phyloP scores from a whole-genome alignment of 495 filamentous ascomycete genomes.

The Lasiosphaeriaceae sp. region DNA sequence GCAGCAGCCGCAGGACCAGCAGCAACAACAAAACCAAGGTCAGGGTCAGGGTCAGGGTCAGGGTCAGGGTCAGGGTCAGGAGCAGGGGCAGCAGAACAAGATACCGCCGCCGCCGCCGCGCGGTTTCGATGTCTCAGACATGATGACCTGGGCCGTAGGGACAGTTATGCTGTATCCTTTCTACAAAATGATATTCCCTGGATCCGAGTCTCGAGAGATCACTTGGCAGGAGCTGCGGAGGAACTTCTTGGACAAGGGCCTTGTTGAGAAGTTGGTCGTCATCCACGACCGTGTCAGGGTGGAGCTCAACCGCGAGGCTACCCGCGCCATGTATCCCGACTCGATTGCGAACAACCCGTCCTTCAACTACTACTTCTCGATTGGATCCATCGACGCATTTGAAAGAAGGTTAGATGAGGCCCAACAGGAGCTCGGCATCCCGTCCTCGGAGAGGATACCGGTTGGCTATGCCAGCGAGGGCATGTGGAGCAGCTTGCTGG shows the following conservation, averaged over 20 bases:
- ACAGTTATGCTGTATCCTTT: conserved; percentile 17
- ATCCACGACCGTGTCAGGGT: conserved; percentile 72
- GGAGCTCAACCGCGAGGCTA: conserved; percentile 78
- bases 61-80: not conserved
- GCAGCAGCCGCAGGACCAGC: conserved; percentile 4
- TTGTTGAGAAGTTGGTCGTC: conserved; percentile 88
- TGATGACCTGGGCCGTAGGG: conserved; percentile 11
- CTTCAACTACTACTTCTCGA: conserved; percentile 89
- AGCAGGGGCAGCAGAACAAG: conserved; percentile 13
- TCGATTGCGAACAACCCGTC: conserved; percentile 64
- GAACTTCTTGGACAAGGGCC: conserved; percentile 90
- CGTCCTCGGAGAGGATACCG: conserved; percentile 79
- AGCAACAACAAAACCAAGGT: conserved; percentile 20
- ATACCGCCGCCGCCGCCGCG: conserved; percentile 6
- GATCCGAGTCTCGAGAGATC: conserved; percentile 57
- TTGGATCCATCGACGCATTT: conserved; percentile 90
- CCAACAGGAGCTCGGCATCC: conserved; percentile 81
- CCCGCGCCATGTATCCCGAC: conserved; percentile 74
- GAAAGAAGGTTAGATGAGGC: conserved; percentile 83
- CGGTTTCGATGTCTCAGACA: conserved; percentile 6
- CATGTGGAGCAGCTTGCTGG: conserved; percentile 57
- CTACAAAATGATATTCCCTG: conserved; percentile 17
- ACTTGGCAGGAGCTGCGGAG: conserved; percentile 95
- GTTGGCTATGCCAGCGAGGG: conserved; percentile 80
- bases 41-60: conserved; percentile 22